Evolutionary conservation across 2,329 filamentous ascomycete species (phyloP), one percentile per base, ranked within the genome.

Genomic region (Intubia oerlemansii): DNA sequence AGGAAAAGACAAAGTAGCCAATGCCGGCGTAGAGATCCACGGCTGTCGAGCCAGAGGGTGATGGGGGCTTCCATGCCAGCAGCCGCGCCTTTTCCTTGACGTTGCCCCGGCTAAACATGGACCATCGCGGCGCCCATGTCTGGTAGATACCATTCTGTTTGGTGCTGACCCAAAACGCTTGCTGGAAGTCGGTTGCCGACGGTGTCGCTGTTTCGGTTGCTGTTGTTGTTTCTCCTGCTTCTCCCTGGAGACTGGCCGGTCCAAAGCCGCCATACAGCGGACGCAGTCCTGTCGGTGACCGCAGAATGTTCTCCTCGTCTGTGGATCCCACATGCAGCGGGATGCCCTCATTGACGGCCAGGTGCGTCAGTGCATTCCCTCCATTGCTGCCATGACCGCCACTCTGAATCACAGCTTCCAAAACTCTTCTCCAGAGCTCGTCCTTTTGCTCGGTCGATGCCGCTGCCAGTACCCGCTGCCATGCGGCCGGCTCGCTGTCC

Each of bases 71-170:
- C 38, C 70, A 70, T 0, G 42, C 45, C 5, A 91, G 49, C 2
- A 93, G 50, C 10, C 85, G 59, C 1, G 76, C 70, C 46, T 93
- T 95, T 50, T 95, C 85, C 28, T 71, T 76, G 34, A 93, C 58
- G 48, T 93, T 95, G 4, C 85, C 84, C 2, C 82, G 66, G 36
- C 75, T 82, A 47, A 95, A 95, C 84, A 93, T 93, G 16, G 82
- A 91, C 59, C 81, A 84, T 1, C 72, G 52, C 10, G 85, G 85
- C 1, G 82, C 77, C 84, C 84, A 95, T 2, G 64, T 72, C 52
- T 95, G 85, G 20, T 56, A 51, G 33, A 95, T 76, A 3, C 74
- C 76, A 42, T 81, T 79, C 45, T 92, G 82, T 29, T 61, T 66
- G 5, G 75, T 72, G 10, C 60, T 64, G 1, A 77, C 76, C 85